Conservation (phyloP, 192 early-diverging fungal species). For the Rhizophagus sp. region DNA sequence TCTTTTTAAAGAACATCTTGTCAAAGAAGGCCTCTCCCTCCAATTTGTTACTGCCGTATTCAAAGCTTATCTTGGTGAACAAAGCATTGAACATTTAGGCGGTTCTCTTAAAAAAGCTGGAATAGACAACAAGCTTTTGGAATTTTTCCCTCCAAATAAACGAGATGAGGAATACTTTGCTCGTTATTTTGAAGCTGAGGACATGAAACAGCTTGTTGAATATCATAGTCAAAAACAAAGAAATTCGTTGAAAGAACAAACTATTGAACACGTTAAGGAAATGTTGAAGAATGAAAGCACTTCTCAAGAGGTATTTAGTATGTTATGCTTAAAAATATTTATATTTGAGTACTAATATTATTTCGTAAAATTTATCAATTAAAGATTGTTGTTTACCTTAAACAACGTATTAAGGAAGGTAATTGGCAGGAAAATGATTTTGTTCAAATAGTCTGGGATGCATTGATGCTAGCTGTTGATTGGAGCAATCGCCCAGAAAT, state of each 20-base stretch:
- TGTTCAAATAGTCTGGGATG: slow-evolving; percentile 79
- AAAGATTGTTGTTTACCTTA: slow-evolving; percentile 67
- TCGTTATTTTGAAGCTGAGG: slow-evolving; percentile 91
- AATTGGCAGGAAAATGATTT: slow-evolving; percentile 78
- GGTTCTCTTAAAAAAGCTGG: slow-evolving; percentile 67
- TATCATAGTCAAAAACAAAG: slow-evolving; percentile 77
- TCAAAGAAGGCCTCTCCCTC: slow-evolving; percentile 86
- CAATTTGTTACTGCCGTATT: slow-evolving; percentile 83
- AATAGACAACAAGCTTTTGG: slow-evolving; percentile 73
- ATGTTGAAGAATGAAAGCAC: slow-evolving; percentile 59
- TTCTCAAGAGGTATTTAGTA: slow-evolving; percentile 53
- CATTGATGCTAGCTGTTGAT: slow-evolving; percentile 77
- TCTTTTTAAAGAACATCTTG: slow-evolving; percentile 91
- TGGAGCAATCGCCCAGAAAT: slow-evolving; percentile 81
- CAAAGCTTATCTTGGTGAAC: slow-evolving; percentile 76
- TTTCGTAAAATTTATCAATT: not conserved
- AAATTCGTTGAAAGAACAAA: slow-evolving; percentile 62
- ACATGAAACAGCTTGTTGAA: slow-evolving; percentile 84
- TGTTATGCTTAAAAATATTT: not conserved
- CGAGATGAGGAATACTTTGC: slow-evolving; percentile 85
- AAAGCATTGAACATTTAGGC: slow-evolving; percentile 76
- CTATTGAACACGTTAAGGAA: slow-evolving; percentile 59
- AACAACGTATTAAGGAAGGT: slow-evolving; percentile 64
- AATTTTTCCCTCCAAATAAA: slow-evolving; percentile 93
- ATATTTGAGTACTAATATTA: slow-evolving; percentile 11